phyloP scores from a whole-genome alignment of 169 alveolate genomes.

The Babesia sp. region DNA sequence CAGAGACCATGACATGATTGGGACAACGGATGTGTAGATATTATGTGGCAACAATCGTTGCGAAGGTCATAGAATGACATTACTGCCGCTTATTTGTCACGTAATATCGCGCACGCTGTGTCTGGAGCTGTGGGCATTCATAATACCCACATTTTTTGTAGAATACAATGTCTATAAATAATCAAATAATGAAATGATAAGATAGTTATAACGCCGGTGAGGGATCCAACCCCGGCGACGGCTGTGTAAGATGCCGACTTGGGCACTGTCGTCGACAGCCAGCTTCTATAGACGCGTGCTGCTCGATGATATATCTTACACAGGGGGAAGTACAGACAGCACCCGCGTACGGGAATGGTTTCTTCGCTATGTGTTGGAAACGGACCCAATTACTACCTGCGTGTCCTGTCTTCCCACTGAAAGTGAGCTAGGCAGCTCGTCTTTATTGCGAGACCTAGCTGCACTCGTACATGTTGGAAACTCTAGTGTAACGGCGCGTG shows the following conservation, averaged over 20 bases:
- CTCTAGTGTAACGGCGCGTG: slow-evolving; percentile 24
- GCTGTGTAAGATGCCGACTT: slow-evolving; percentile 22
- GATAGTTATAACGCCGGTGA: background rate
- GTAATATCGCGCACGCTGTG: no score
- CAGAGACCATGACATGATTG: slow-evolving; percentile 34
- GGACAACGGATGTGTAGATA: background rate
- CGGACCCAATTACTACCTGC: slow-evolving; percentile 11
- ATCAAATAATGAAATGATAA: no score
- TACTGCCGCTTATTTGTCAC: no score
- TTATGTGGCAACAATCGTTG: no score
- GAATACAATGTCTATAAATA: no score
- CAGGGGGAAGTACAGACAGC: background rate
- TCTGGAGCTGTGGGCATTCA: no score
- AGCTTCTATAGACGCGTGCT: slow-evolving; percentile 13
- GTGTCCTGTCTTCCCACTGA: slow-evolving; percentile 4
- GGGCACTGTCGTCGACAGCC: slow-evolving; percentile 16
- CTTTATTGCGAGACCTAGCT: background rate
- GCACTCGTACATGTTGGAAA: slow-evolving; percentile 27
- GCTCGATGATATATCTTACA: slow-evolving; percentile 5
- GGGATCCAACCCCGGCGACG: background rate
- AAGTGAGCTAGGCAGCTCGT: background rate
- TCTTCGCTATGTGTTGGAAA: slow-evolving; percentile 30
- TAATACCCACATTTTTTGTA: no score
- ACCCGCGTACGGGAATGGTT: slow-evolving; percentile 3
- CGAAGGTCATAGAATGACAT: no score